Evolutionary conservation across 2,329 filamentous ascomycete genomes (phyloP), one percentile per base, ranked within the genome.

Genomic region (Berkeleyomyces basicola): DNA sequence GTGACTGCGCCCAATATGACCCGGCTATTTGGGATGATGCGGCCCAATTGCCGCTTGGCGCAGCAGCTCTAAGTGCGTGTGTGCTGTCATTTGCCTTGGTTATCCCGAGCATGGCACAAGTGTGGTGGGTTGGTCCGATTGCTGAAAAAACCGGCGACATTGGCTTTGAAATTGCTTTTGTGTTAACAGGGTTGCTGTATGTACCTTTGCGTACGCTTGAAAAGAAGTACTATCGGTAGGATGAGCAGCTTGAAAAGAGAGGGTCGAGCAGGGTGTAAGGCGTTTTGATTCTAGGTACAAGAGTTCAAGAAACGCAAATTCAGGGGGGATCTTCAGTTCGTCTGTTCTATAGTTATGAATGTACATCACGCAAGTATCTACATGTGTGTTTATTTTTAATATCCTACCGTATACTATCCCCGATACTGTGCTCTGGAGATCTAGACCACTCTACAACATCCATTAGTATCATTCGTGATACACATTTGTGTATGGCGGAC

Each of bases 81-180:
- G 47, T 77, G 2, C 67, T 77, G n/a, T 76, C 73, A 59, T 75
- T 79, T 63, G 77, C 70, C 1, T 69, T 84, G 7, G 76, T 84
- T 1, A 73, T 85, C 5, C 82, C 82, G 0, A 79, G 78, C 40
- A 84, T 85, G 78, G 76, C 74, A 7, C 79, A 83, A 70, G 78
- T 76, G 3, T 85, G 82, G 82, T 85, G 78, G 68, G 79, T 76
- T 7, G 82, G 82, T 0, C 82, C 82, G 0, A 79, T 85, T 67
- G 82, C 82, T 0, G 71, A 76, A 70, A 77, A 67, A 43, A 83
- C 82, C 9, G 83, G 83, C 0, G 83, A 86, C 66, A 80, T 86
- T 69, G 84, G 83, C 0, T 85, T 86, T 63, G 83, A 86, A 73
- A 72, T 83, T 69, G 82, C 82, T 0, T 79, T 85, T 68, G 75